Percentiles rank a stretch among this genome's conserved stretches.
Conservation (phyloP, 1,284 basidiomycete genomes). For the Ceratobasidium papillatum region DNA sequence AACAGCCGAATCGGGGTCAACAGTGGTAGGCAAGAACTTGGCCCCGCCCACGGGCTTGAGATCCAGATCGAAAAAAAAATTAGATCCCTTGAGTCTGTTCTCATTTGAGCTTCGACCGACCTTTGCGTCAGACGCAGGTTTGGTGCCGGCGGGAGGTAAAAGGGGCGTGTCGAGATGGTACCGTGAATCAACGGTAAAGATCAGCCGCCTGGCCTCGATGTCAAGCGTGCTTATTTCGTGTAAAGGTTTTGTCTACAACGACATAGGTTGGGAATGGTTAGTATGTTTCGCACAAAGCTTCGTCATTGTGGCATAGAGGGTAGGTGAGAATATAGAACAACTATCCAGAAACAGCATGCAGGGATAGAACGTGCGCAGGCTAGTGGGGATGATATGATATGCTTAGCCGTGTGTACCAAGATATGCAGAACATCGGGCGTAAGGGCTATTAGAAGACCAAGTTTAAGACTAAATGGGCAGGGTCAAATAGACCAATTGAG, state of each 20-base stretch:
- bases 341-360: not conserved
- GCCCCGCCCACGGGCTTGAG: constrained; percentile 20
- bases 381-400: not conserved
- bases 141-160: constrained; percentile 17
- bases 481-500: not conserved
- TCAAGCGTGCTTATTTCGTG: constrained; percentile 25
- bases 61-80: not conserved
- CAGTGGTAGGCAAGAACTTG: constrained; percentile 27
- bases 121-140: constrained; percentile 4
- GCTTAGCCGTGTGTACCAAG: not conserved
- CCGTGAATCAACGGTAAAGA: constrained; percentile 24
- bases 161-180: constrained; percentile 39
- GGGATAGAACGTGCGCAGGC: constrained; percentile 5
- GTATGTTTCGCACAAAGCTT: not conserved
- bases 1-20: constrained; percentile 33
- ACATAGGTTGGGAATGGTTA: not conserved
- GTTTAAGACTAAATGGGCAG: not conserved
- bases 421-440: not conserved
- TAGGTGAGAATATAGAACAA: not conserved
- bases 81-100: not conserved
- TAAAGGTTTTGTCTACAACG: constrained; percentile 11
- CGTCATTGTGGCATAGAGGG: not conserved
- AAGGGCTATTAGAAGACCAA: constrained; percentile 11
- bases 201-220: constrained; percentile 30
- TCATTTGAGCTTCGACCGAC: constrained; percentile 1